phyloP scores from a whole-genome alignment of 148 eudicot species.

The Suaeda aralocaspica region DNA sequence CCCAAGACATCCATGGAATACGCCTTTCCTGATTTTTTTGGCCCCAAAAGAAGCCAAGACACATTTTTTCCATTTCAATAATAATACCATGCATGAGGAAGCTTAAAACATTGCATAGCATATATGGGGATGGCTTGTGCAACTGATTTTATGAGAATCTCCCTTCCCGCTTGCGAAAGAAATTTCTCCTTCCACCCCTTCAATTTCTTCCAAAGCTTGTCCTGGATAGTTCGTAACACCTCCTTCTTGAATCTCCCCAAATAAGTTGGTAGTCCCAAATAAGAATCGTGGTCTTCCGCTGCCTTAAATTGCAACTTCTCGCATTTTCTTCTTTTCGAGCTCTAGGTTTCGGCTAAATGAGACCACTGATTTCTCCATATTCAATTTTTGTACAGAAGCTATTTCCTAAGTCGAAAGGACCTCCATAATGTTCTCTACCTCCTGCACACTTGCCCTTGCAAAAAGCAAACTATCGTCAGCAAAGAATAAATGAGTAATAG shows the following conservation, averaged over 20 bases:
- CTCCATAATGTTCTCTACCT: too few species aligned
- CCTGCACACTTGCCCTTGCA: too few species aligned
- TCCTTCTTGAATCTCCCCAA: too few species aligned
- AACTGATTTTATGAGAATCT: not conserved
- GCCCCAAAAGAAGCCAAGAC: slow-evolving; percentile 6
- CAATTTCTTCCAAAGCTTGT: too few species aligned
- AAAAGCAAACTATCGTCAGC: too few species aligned
- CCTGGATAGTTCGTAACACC: too few species aligned
- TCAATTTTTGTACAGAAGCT: not conserved
- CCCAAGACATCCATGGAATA: not conserved
- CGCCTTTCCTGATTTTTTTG: not conserved
- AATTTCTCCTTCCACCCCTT: too few species aligned
- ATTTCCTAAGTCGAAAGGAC: too few species aligned
- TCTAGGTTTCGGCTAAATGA: not conserved
- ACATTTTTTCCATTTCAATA: not conserved
- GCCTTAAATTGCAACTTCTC: not conserved
- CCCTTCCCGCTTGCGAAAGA: not conserved
- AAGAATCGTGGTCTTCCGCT: not conserved
- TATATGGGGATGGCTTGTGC: not conserved
- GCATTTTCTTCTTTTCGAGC: not conserved
- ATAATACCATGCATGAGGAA: not conserved
- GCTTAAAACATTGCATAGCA: not conserved
- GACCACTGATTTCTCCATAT: not conserved
- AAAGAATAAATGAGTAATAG: too few species aligned
- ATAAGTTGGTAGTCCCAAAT: not conserved